Conservation (phyloP, 1,139 yeast genomes). For the Geotrichum fermentans region DNA sequence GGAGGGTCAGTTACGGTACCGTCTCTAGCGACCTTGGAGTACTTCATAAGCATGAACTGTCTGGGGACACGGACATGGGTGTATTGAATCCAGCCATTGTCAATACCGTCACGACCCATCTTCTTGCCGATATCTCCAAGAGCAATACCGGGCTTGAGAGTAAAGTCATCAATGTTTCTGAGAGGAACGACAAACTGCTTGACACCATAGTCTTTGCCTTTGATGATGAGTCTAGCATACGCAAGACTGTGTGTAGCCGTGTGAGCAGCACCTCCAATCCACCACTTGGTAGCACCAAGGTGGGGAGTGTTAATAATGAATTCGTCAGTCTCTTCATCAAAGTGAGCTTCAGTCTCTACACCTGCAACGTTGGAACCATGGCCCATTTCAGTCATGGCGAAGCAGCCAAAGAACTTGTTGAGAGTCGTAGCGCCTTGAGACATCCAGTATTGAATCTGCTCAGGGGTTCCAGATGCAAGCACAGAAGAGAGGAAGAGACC, state of each 20-base stretch:
- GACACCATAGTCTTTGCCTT: slow-evolving; percentile 81
- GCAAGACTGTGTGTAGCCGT: slow-evolving; percentile 80
- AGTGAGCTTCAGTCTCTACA: slow-evolving; percentile 80
- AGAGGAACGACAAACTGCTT: slow-evolving; percentile 85
- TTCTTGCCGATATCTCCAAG: slow-evolving; percentile 89
- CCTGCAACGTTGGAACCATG: slow-evolving; percentile 92
- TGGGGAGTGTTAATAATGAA: slow-evolving; percentile 79
- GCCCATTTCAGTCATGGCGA: slow-evolving; percentile 91
- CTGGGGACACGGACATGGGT: slow-evolving; percentile 75
- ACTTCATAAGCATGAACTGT: slow-evolving; percentile 72
- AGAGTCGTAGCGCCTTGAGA: slow-evolving; percentile 58
- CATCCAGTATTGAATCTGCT: slow-evolving; percentile 63
- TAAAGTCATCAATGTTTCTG: slow-evolving; percentile 60
- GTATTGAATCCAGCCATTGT: slow-evolving; percentile 92
- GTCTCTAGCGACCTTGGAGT: slow-evolving; percentile 60
- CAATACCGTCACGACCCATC: slow-evolving; percentile 74
- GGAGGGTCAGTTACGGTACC: slow-evolving; percentile 66
- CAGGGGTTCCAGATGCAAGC: slow-evolving; percentile 63
- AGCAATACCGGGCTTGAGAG: slow-evolving; percentile 68
- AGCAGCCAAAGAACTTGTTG: slow-evolving; percentile 76
- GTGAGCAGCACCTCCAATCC: slow-evolving; percentile 97
- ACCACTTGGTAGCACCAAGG: slow-evolving; percentile 89
- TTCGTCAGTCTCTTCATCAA: slow-evolving; percentile 56
- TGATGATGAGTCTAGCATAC: slow-evolving; percentile 73
- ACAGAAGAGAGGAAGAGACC: slow-evolving; percentile 64